Evolutionary conservation across 2,329 filamentous ascomycete genomes (phyloP), one percentile per base, ranked within the genome.

Genomic region (Hypoxylon sp.): DNA sequence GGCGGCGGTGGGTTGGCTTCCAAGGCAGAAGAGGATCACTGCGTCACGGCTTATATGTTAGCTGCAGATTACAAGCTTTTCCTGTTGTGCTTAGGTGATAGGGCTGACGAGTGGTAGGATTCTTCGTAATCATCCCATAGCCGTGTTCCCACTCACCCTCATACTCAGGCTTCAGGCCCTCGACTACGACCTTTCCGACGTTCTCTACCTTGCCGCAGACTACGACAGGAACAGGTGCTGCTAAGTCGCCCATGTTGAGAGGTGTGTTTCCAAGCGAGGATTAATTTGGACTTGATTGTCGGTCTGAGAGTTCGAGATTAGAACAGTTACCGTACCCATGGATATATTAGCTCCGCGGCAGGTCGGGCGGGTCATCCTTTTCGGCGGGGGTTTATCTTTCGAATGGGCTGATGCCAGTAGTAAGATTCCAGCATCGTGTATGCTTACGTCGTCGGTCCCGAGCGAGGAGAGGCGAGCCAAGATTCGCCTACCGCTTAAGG

Each of bases 21-120:
- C 67, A 17, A 62, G 46, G 28, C 67, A 69, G 49, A 69, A 67
- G 43, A 69, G 63, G 36, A 62, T 59, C 23, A 69, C 67, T 69
- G 14, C 10, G 9, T 45, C 3, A 43, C 2, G 17, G n/a, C 38
- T 43, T 21, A 19, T 10, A 11, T 21, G 38, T 43, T 43, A 43
- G 17, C 7, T 43, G 17, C 38, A 19, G 38, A 43, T 43, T 43
- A 43, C 38, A 10, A 10, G 38, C 34, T 14, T 17, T 43, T 19
- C 9, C 9, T 19, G 17, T 21, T 46, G 6, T 28, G 45, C 14
- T n/a, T 49, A 49, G 45, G 13, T n/a, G 43, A 30, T n/a, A 14
- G 23, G 25, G 46, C 41, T 46, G 17, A 7, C 25, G 45, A 19
- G 32, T 23, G 23, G 5, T 17, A 53, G 48, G 38, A 41, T 53